These are phyloP conservation scores for Ophiostoma montium DNA, from an alignment of 2,329 filamentous ascomycete species.

Conservation along the genomic window DNA sequence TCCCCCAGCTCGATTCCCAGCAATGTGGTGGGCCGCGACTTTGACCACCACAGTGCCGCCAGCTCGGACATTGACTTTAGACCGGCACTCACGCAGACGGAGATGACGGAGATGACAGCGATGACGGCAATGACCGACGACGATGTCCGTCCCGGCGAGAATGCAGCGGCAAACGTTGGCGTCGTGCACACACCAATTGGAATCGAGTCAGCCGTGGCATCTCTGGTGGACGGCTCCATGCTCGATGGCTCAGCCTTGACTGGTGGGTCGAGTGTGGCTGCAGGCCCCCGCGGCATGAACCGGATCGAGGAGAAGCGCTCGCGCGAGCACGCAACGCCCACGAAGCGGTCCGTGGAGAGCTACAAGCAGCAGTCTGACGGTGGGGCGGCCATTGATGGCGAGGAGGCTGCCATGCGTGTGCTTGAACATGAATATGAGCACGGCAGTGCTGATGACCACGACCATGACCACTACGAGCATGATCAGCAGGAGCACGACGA, in stretches of 20 bases:
- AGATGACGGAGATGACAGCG: constrained; percentile 26
- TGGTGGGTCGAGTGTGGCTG: constrained; percentile 33
- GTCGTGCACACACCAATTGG: constrained; percentile 58
- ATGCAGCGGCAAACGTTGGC: constrained; percentile 58
- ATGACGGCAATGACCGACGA: constrained; percentile 28
- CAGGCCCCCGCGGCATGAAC: constrained; percentile 19
- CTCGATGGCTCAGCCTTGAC: constrained; percentile 56
- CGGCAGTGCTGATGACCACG: background rate
- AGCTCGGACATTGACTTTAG: constrained; percentile 43
- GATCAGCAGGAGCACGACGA: background rate
- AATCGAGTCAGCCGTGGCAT: constrained; percentile 83
- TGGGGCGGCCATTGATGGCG: constrained; percentile 13
- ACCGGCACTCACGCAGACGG: constrained; percentile 26
- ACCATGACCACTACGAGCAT: background rate
- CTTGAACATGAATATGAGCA: background rate
- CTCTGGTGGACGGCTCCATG: constrained; percentile 63
- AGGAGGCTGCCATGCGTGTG: constrained; percentile 6
- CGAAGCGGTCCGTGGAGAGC: constrained; percentile 26
- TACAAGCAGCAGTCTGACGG: no score
- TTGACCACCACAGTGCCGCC: constrained; percentile 41
- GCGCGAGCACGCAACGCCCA: constrained; percentile 18
- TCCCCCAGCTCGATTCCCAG: constrained; percentile 44
- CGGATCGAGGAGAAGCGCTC: constrained; percentile 21
- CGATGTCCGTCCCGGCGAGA: constrained; percentile 53
- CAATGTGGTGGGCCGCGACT: constrained; percentile 33